Percentiles rank a stretch among this genome's conserved stretches.
Evolutionary conservation across 768 basidiomycete species (phyloP).

Genomic region (Kwoniella dendrophila): DNA sequence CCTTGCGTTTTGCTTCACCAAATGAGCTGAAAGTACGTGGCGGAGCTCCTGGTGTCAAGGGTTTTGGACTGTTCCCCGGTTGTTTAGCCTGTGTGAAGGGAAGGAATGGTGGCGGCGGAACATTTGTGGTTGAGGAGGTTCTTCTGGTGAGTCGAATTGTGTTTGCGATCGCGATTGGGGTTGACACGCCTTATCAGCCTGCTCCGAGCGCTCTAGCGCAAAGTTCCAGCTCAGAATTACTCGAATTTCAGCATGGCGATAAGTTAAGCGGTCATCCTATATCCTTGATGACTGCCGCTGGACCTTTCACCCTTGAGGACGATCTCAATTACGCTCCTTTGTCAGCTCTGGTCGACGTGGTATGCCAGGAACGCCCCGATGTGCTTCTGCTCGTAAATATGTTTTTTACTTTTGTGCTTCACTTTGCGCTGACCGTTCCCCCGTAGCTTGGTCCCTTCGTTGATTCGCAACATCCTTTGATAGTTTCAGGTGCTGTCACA

Average conservation of each 20-base stretch:
- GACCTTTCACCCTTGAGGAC: constrained; percentile 80
- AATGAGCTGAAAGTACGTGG: constrained; percentile 67
- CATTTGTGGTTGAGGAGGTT: constrained; percentile 81
- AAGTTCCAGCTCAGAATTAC: constrained; percentile 57
- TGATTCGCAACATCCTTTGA: constrained; percentile 71
- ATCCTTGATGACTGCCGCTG: constrained; percentile 73
- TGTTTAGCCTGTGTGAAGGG: constrained; percentile 83
- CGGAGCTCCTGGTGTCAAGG: constrained; percentile 65
- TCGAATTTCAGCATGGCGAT: constrained; percentile 56
- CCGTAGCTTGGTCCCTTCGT: constrained; percentile 87
- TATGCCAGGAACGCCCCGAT: constrained; percentile 69
- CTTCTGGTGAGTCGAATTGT: constrained; percentile 65
- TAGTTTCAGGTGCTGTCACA: constrained; percentile 75
- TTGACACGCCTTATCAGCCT: constrained; percentile 59
- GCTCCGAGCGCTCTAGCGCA: constrained; percentile 62
- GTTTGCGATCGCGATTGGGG: background rate
- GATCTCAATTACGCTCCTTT: constrained; percentile 77
- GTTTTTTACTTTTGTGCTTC: background rate
- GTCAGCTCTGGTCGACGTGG: constrained; percentile 65
- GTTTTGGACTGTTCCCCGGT: constrained; percentile 82
- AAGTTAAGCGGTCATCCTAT: constrained; percentile 61
- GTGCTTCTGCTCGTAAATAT: constrained; percentile 72
- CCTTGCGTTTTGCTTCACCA: constrained; percentile 68
- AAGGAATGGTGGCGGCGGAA: constrained; percentile 84
- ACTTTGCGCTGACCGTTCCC: background rate